Base-by-base conservation (phyloP, 805 yeast species). In the Myxozyma geophila region DNA sequence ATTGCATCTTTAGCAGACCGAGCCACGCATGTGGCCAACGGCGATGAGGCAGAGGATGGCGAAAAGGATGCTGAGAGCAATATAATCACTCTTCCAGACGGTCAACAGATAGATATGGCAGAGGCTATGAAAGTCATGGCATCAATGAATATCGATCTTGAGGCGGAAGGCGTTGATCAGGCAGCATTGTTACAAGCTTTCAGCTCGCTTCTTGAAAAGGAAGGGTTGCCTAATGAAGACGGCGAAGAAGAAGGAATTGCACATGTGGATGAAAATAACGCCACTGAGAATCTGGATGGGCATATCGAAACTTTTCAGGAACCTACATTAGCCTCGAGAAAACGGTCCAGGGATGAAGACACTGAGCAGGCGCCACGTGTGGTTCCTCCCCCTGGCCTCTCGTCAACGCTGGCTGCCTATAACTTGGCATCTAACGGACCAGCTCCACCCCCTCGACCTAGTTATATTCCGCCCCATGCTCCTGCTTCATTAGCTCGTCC, bases 131-230 rank as follows among this genome's bases (percentile, higher is more conserved):
- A 41, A 40, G 33, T 41, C 2, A 41, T 55, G 33, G 64, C 51
- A 2, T 19, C 57, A 4, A 36, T 59, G 49, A 54, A 54, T 23
- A 49, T 40, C 13, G 60, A 59, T 19, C 53, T 59, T 23, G 46
- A 46, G 2, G 60, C 53, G 10, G 60, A 47, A 19, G 55, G 55
- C 9, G 48, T 58, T 17, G 60, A 58, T 40, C 55, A 58, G 28
- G 35, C 41, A 10, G 49, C 60, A 7, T 19, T 58, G 10, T 19
- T 58, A 41, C 55, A 58, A 23, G 55, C 55, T 4, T 49, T 58
- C 35, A 43, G 52, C 17, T 48, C 48, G 37, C 28, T 58, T 17
- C 40, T 58, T 9, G 51, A 48, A n/a, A 58, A 58, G 36, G 60
- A 40, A 36, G 49, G 12, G 6, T 37, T 44, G 15, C 40, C 46